Percentiles rank a stretch among this genome's conserved stretches.
These are phyloP conservation scores for Musa itinerans DNA, from an alignment of 176 grass and related monocot genomes.

Conservation along the genomic window DNA sequence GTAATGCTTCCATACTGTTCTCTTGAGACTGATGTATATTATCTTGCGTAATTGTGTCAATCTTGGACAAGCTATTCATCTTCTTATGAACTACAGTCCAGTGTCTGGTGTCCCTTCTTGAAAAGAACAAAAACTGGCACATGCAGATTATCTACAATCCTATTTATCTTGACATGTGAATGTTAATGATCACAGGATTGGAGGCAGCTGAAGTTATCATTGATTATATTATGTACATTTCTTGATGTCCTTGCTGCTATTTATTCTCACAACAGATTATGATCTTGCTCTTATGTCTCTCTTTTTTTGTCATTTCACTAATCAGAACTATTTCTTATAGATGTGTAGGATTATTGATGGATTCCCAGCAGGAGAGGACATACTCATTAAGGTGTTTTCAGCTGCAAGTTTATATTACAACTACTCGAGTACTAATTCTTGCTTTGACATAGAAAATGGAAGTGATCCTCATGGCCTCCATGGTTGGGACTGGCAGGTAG, in stretches of 20 bases:
- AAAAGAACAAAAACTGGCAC: background rate
- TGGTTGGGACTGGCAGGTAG: constrained; percentile 90
- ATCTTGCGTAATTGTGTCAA: background rate
- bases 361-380: constrained; percentile 32
- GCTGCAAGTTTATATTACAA: constrained; percentile 87
- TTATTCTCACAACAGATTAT: background rate
- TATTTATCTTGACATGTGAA: background rate
- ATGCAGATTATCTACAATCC: background rate
- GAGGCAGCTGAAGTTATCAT: too few species aligned
- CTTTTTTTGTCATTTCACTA: background rate
- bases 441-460: constrained; percentile 47
- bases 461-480: constrained; percentile 77
- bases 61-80: background rate
- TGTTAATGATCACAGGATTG: too few species aligned
- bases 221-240: background rate
- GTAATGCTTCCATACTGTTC: constrained; percentile 8
- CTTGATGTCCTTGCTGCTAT: background rate
- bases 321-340: constrained; percentile 26
- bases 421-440: constrained; percentile 55
- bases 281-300: background rate
- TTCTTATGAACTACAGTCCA: background rate
- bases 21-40: background rate
- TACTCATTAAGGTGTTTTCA: constrained; percentile 49
- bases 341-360: constrained; percentile 80
- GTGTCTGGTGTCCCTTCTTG: background rate